Evolutionary conservation across 2,329 filamentous ascomycete genomes (phyloP).

Genomic region (Volutella citrinella): DNA sequence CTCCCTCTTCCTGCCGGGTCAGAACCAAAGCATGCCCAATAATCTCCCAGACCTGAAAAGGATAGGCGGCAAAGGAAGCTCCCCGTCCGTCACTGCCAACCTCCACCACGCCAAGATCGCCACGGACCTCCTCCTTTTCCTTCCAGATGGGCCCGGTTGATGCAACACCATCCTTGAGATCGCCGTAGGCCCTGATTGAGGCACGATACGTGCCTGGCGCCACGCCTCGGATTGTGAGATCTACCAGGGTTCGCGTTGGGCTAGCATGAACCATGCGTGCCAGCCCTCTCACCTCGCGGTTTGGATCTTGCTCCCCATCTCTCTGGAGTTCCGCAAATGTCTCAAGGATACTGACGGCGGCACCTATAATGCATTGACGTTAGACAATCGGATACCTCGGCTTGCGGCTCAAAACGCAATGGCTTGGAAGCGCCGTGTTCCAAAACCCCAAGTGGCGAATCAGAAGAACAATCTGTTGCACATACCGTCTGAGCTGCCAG

Average conservation of each 20-base stretch:
- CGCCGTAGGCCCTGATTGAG: conserved; percentile 79
- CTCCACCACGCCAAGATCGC: conserved; percentile 68
- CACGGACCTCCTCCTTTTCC: conserved; percentile 49
- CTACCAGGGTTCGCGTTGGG: conserved; percentile 74
- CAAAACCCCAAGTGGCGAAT: background rate
- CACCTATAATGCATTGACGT: conserved; percentile 49
- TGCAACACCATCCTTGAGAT: conserved; percentile 78
- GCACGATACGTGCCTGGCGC: conserved; percentile 78
- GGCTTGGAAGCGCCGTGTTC: too few species aligned
- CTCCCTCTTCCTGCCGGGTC: conserved; percentile 57
- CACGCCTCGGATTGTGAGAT: conserved; percentile 82
- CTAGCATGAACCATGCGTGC: conserved; percentile 92
- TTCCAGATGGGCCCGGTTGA: conserved; percentile 82
- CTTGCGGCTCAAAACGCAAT: too few species aligned
- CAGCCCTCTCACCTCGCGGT: conserved; percentile 72
- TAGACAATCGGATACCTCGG: too few species aligned
- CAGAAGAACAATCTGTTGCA: conserved; percentile 23
- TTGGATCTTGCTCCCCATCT: conserved; percentile 38
- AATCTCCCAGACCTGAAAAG: conserved; percentile 90
- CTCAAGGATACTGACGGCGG: conserved; percentile 94
- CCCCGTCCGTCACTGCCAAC: conserved; percentile 75
- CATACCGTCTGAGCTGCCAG: conserved; percentile 79
- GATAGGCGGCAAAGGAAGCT: conserved; percentile 74
- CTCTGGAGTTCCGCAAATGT: conserved; percentile 62
- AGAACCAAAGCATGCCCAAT: conserved; percentile 92